phyloP scores from a whole-genome alignment of 2,329 filamentous ascomycete genomes.

The Nigrospora osmanthi region DNA sequence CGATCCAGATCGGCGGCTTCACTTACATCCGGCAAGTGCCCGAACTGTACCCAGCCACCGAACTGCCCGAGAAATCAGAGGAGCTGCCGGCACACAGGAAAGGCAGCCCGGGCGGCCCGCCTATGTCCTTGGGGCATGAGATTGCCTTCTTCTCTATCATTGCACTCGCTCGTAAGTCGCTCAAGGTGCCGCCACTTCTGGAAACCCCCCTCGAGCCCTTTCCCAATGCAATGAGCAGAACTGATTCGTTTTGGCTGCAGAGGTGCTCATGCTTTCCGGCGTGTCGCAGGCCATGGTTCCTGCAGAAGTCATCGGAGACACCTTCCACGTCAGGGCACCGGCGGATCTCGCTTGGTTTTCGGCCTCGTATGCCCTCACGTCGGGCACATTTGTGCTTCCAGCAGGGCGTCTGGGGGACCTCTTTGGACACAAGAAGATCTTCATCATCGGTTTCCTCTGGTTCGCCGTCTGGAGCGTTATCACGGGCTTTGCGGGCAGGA shows the following conservation, averaged over 20 bases:
- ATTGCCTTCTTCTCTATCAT: neutral
- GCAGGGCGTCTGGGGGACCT: slow-evolving; percentile 40
- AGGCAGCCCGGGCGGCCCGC: neutral
- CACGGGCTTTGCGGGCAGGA: slow-evolving; percentile 26
- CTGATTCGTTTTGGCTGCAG: neutral
- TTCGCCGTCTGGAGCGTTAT: slow-evolving; percentile 38
- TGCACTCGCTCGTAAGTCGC: neutral
- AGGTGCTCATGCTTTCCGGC: slow-evolving; percentile 1
- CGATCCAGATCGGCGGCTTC: neutral
- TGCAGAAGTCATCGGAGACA: slow-evolving; percentile 29
- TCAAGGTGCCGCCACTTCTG: neutral
- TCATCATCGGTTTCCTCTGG: slow-evolving; percentile 40
- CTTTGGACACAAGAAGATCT: slow-evolving; percentile 39
- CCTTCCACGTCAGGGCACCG: slow-evolving; percentile 28
- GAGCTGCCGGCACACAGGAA: neutral
- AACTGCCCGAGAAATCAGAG: neutral
- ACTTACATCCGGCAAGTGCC: slow-evolving; percentile 1
- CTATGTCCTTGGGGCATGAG: neutral
- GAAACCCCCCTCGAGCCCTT: neutral
- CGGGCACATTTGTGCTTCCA: slow-evolving; percentile 41
- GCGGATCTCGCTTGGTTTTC: slow-evolving; percentile 37
- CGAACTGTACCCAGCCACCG: neutral
- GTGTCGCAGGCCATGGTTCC: slow-evolving; percentile 18
- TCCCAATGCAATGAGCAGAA: neutral
- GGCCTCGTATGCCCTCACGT: slow-evolving; percentile 37